These are phyloP conservation scores for Annona cherimola DNA, from an alignment of 164 flowering plant species.

Conservation along the genomic window DNA sequence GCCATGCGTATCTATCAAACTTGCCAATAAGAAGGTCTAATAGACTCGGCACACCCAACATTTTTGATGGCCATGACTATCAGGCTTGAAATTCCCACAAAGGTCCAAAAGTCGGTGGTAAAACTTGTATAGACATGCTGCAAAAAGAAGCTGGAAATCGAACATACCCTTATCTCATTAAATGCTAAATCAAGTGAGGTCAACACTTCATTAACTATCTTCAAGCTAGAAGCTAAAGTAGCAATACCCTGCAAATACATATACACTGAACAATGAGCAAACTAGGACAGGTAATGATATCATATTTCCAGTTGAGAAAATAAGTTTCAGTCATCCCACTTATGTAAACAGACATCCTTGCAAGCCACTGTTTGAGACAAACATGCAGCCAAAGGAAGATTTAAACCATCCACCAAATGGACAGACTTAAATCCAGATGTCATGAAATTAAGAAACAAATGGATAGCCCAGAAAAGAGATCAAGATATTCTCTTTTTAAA, in stretches of 20 bases:
- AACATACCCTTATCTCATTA: conserved; percentile 86
- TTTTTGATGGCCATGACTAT: not conserved
- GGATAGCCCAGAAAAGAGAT: not conserved
- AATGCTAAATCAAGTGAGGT: conserved; percentile 79
- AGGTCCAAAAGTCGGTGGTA: not conserved
- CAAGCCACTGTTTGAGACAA: not conserved
- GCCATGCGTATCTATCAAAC: not conserved
- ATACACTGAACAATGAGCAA: not conserved
- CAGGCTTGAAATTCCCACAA: not conserved
- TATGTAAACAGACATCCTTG: not conserved
- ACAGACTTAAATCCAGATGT: not conserved
- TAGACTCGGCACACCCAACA: not conserved
- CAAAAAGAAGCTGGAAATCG: not conserved
- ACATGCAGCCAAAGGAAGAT: not conserved
- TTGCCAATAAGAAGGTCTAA: not conserved
- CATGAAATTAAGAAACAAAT: not conserved
- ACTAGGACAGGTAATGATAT: not conserved
- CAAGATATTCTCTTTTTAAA: too few species aligned
- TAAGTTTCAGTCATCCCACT: not conserved
- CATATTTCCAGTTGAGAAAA: not conserved
- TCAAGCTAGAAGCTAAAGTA: conserved; percentile 84
- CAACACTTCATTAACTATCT: conserved; percentile 87
- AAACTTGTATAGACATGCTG: not conserved
- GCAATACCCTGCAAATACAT: conserved; percentile 63
- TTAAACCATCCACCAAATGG: not conserved